These are phyloP conservation scores for Dichotomocladium elegans DNA, from an alignment of 371 early-diverging fungal genomes.

Conservation along the genomic window DNA sequence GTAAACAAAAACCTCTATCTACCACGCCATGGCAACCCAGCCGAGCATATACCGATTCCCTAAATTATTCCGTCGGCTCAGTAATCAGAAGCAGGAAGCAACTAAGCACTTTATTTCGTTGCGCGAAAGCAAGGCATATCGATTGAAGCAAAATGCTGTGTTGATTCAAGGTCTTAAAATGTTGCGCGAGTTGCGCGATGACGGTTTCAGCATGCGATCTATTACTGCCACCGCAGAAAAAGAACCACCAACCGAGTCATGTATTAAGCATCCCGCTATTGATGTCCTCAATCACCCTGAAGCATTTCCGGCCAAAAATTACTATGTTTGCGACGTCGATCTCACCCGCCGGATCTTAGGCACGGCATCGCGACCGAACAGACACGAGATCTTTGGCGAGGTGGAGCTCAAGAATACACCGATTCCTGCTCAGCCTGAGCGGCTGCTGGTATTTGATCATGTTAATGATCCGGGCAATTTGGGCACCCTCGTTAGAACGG, in stretches of 20 bases:
- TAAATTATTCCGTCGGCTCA: slow-evolving; percentile 18
- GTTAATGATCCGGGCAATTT: slow-evolving; percentile 54
- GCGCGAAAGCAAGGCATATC: slow-evolving; percentile 32
- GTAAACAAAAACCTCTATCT: neutral
- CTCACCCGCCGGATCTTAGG: slow-evolving; percentile 42
- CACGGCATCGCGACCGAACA: slow-evolving; percentile 41
- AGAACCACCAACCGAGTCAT: slow-evolving; percentile 18
- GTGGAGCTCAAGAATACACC: slow-evolving; percentile 12
- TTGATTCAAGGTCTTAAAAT: slow-evolving; percentile 39
- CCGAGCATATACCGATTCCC: slow-evolving; percentile 19
- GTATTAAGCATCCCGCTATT: slow-evolving; percentile 29
- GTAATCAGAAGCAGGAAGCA: slow-evolving; percentile 14
- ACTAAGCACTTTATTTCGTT: slow-evolving; percentile 30
- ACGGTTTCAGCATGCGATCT: slow-evolving; percentile 22
- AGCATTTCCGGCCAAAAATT: slow-evolving; percentile 27
- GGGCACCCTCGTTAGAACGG: slow-evolving; percentile 52
- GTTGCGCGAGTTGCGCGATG: slow-evolving; percentile 26
- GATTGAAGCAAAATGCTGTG: slow-evolving; percentile 19
- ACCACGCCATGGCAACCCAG: slow-evolving; percentile 11
- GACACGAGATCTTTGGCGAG: slow-evolving; percentile 47
- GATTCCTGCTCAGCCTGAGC: slow-evolving; percentile 13
- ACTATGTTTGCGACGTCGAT: slow-evolving; percentile 37
- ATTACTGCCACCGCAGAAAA: slow-evolving; percentile 34
- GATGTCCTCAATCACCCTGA: slow-evolving; percentile 28
- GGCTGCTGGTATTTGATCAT: slow-evolving; percentile 48